Conservation (phyloP, 2,329 filamentous ascomycete genomes). For the Botrytis pseudocinerea region DNA sequence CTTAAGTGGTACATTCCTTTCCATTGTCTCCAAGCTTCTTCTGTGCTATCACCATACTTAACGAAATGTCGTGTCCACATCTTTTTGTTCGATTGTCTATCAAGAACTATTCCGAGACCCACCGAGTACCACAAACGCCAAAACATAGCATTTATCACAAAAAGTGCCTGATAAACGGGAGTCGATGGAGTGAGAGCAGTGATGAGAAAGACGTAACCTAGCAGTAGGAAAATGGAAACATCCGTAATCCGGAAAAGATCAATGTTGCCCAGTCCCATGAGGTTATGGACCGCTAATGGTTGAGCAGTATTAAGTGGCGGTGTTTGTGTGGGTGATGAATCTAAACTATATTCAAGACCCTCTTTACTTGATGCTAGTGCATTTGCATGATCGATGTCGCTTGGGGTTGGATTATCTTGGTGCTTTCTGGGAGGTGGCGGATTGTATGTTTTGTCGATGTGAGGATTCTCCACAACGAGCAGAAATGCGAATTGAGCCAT, state of each 20-base stretch:
- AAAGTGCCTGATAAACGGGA: conserved; percentile 71
- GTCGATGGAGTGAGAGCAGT: conserved; percentile 78
- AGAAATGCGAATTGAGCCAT: conserved; percentile 93
- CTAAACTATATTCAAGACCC: conserved; percentile 36
- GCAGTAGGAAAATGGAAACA: conserved; percentile 73
- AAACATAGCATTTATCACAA: conserved; percentile 74
- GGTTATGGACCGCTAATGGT: conserved; percentile 74
- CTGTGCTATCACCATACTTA: conserved; percentile 87
- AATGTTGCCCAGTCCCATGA: conserved; percentile 79
- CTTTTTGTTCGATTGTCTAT: conserved; percentile 84
- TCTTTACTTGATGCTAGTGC: conserved; percentile 41
- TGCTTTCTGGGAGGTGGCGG: conserved; percentile 71
- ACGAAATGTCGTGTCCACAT: conserved; percentile 97
- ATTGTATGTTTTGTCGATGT: conserved; percentile 98
- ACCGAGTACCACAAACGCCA: conserved; percentile 93
- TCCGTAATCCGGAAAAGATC: conserved; percentile 89
- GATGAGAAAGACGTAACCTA: conserved; percentile 72
- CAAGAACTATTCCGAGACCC: conserved; percentile 82
- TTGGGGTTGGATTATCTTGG: conserved; percentile 37
- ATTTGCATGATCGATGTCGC: conserved; percentile 42
- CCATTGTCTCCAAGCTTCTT: conserved; percentile 97
- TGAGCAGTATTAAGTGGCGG: conserved; percentile 46
- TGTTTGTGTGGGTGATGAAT: conserved; percentile 21
- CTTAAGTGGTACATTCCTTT: conserved; percentile 93
- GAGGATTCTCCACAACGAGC: conserved; percentile 88